Conservation (phyloP, 768 basidiomycete species). For the Paxillus involutus region DNA sequence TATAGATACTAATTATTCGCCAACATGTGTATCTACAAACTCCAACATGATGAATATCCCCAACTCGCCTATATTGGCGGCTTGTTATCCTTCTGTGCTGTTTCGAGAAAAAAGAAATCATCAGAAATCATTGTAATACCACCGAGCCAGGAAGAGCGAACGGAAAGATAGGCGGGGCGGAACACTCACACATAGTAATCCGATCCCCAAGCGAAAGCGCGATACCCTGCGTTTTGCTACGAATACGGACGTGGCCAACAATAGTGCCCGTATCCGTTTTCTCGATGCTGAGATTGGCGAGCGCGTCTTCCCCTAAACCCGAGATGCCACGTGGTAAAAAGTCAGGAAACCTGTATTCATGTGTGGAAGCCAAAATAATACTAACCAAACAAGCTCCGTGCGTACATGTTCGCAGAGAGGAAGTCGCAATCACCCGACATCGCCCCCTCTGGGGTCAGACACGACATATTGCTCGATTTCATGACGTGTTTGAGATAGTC, state of each 20-base stretch:
- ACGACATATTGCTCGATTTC: conserved; percentile 97
- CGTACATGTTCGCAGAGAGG: conserved; percentile 96
- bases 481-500: conserved; percentile 93
- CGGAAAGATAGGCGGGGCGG: neutral
- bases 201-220: conserved; percentile 91
- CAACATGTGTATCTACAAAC: too few relatives aligned
- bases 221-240: conserved; percentile 97
- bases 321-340: neutral
- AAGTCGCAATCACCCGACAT: conserved; percentile 97
- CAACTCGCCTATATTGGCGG: conserved; percentile 19
- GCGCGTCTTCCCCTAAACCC: conserved; percentile 82
- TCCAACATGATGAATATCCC: too few relatives aligned
- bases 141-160: too few relatives aligned
- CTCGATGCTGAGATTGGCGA: conserved; percentile 94
- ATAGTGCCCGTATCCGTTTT: conserved; percentile 78
- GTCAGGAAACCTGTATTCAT: neutral
- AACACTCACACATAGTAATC: conserved; percentile 61
- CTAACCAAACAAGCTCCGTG: conserved; percentile 88
- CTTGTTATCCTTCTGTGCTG: conserved; percentile 27
- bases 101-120: neutral
- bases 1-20: too few relatives aligned
- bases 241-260: conserved; percentile 91
- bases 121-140: too few relatives aligned
- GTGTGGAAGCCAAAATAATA: conserved; percentile 7
- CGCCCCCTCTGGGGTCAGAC: conserved; percentile 85